Evolutionary conservation across 768 basidiomycete genomes (phyloP).

Genomic region (Calocera viscosa): DNA sequence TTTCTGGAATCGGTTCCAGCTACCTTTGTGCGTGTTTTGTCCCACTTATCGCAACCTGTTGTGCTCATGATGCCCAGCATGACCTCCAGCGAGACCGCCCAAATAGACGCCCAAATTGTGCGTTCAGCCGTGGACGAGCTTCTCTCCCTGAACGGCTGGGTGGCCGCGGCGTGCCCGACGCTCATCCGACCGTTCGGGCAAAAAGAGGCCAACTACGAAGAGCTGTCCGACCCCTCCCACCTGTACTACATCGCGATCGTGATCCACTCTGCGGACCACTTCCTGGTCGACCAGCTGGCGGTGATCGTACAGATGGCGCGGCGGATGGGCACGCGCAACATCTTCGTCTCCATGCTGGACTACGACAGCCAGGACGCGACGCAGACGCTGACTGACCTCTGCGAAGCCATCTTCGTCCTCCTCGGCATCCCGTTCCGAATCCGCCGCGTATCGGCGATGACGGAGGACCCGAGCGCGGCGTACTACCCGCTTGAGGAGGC

Average conservation of each 20-base stretch:
- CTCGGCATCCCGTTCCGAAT: slow-evolving; percentile 91
- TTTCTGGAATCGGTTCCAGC: slow-evolving; percentile 87
- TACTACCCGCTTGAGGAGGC: slow-evolving; percentile 97
- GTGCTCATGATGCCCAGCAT: slow-evolving; percentile 39
- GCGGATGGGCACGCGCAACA: slow-evolving; percentile 72
- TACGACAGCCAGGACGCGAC: slow-evolving; percentile 93
- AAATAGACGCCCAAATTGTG: slow-evolving; percentile 83
- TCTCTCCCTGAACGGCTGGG: slow-evolving; percentile 95
- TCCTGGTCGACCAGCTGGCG: slow-evolving; percentile 94
- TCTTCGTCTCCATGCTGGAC: slow-evolving; percentile 98
- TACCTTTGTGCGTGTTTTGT: slow-evolving; percentile 59
- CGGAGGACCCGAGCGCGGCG: slow-evolving; percentile 67
- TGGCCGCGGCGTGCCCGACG: slow-evolving; percentile 87
- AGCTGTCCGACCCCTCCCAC: slow-evolving; percentile 67
- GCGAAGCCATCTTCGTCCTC: slow-evolving; percentile 86
- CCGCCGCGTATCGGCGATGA: slow-evolving; percentile 85
- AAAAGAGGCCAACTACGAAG: slow-evolving; percentile 74
- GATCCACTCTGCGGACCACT: slow-evolving; percentile 97
- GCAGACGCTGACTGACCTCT: slow-evolving; percentile 83
- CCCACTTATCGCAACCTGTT: neutral
- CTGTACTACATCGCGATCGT: slow-evolving; percentile 91
- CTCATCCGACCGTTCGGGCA: slow-evolving; percentile 90
- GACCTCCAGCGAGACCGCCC: slow-evolving; percentile 63
- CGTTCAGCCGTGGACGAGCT: slow-evolving; percentile 83
- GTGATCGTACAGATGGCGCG: slow-evolving; percentile 93